A percentile compares a stretch with the other conserved stretches of the same genome.
Conservation (phyloP, 2,329 filamentous ascomycete genomes). For the Colletotrichum lentis region DNA sequence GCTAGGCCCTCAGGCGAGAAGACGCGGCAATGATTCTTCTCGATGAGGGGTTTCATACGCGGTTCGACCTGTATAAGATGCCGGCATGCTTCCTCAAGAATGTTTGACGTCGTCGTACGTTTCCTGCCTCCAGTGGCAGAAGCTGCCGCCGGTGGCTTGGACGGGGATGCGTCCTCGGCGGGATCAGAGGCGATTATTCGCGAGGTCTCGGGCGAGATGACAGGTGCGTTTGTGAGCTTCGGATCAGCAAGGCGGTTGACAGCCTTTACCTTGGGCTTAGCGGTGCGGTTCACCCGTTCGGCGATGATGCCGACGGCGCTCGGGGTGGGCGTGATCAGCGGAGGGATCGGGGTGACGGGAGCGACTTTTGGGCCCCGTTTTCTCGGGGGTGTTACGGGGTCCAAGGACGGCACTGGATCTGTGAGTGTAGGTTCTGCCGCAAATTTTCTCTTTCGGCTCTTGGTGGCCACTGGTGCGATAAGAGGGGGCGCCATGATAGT, state of each 20-base stretch:
- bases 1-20: constrained; percentile 85
- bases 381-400: constrained; percentile 46
- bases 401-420: constrained; percentile 38
- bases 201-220: constrained; percentile 76
- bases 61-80: constrained; percentile 79
- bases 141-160: constrained; percentile 46
- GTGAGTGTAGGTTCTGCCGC: constrained; percentile 11
- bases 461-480: constrained; percentile 40
- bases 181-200: constrained; percentile 65
- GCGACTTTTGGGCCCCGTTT: constrained; percentile 42
- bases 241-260: constrained; percentile 68
- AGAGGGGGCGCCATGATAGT: constrained; percentile 34
- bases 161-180: constrained; percentile 56
- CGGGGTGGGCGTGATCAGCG: constrained; percentile 59
- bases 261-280: constrained; percentile 50
- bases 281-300: constrained; percentile 43
- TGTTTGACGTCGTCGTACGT: constrained; percentile 70
- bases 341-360: constrained; percentile 38
- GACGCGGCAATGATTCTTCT: constrained; percentile 76
- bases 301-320: constrained; percentile 53
- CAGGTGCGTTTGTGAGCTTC: constrained; percentile 71
- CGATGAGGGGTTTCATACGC: constrained; percentile 75
- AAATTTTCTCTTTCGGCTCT: constrained; percentile 49
- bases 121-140: constrained; percentile 44
- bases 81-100: constrained; percentile 78